Conservation (phyloP, 2,329 filamentous ascomycete species). For the Catunica adiposa region DNA sequence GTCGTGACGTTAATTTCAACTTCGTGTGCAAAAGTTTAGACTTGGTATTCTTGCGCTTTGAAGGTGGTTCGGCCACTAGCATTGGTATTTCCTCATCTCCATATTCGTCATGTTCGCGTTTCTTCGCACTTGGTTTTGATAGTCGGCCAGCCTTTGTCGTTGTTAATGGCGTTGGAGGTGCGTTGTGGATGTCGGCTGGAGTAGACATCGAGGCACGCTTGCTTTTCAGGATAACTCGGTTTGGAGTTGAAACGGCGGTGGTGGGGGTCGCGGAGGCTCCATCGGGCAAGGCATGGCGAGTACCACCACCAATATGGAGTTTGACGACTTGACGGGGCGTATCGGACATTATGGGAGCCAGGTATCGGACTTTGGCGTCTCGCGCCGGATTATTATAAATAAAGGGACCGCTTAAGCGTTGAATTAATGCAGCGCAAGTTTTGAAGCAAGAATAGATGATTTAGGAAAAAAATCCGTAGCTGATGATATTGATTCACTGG, state of each 20-base stretch:
- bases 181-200: constrained; percentile 18
- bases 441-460: not conserved
- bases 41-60: constrained; percentile 27
- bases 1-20: constrained; percentile 29
- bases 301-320: constrained; percentile 16
- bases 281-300: constrained; percentile 12
- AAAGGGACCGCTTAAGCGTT: not conserved
- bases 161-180: constrained; percentile 18
- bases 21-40: constrained; percentile 26
- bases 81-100: constrained; percentile 31
- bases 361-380: not conserved
- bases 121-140: constrained; percentile 45
- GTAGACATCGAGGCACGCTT: constrained; percentile 25
- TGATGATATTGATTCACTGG: not conserved
- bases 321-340: constrained; percentile 18
- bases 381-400: not conserved
- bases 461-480: not conserved
- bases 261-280: constrained; percentile 16
- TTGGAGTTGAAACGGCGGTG: constrained; percentile 14
- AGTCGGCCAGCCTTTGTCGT: constrained; percentile 46
- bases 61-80: constrained; percentile 21
- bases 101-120: constrained; percentile 39
- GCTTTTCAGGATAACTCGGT: constrained; percentile 26
- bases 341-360: constrained; percentile 6
- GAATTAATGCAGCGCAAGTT: not conserved